Evolutionary conservation across 768 basidiomycete species (phyloP).

Genomic region (Pholiota conissans): DNA sequence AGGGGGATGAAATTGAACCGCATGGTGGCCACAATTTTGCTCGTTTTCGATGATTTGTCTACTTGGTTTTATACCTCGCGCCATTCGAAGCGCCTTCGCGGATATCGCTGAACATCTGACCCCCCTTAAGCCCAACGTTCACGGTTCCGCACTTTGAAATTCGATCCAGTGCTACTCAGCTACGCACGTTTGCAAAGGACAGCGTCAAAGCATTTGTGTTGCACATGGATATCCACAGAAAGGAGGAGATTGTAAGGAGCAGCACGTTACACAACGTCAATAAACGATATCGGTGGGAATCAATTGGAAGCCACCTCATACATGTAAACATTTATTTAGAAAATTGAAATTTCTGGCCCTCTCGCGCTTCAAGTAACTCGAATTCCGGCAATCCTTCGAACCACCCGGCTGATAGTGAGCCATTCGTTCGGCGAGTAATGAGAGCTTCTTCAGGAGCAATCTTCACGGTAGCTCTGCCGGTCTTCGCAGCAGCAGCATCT

Average conservation of each 20-base stretch:
- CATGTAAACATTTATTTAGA: conserved; percentile 9
- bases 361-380: conserved; percentile 33
- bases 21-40: background rate
- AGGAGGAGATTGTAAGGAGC: background rate
- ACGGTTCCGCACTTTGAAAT: background rate
- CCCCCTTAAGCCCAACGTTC: background rate
- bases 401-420: conserved; percentile 32
- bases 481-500: conserved; percentile 36
- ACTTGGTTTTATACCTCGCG: background rate
- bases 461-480: conserved; percentile 22
- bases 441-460: conserved; percentile 28
- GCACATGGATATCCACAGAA: conserved; percentile 1
- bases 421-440: conserved; percentile 23
- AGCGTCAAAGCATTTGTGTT: background rate
- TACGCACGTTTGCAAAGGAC: conserved; percentile 1
- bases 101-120: background rate
- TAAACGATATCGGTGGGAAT: background rate
- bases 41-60: background rate
- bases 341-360: conserved; percentile 24
- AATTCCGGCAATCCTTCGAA: conserved; percentile 39
- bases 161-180: background rate
- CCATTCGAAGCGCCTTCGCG: background rate
- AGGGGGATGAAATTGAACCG: background rate
- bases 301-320: conserved; percentile 1
- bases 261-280: background rate